Conservation (phyloP, 495 filamentous ascomycete genomes). For the Penicilliopsis zonata region DNA sequence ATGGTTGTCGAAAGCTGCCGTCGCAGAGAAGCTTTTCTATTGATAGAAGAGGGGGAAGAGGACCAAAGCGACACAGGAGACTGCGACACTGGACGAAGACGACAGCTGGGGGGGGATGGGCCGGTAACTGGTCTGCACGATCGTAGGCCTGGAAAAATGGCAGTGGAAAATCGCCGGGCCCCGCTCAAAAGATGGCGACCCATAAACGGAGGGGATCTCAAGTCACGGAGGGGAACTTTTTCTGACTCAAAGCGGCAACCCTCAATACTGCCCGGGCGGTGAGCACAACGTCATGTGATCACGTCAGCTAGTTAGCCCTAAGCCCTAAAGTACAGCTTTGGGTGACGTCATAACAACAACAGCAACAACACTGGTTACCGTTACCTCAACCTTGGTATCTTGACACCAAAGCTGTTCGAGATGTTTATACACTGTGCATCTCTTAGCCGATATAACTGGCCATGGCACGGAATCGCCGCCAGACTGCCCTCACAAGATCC, state of each 20-base stretch:
- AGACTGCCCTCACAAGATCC: constrained; percentile 19
- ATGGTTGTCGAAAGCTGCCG: constrained; percentile 13
- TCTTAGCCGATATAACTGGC: background rate
- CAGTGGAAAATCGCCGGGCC: constrained; percentile 28
- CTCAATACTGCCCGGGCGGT: constrained; percentile 18
- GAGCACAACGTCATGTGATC: constrained; percentile 8
- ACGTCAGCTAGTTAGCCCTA: constrained; percentile 8
- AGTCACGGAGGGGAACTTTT: constrained; percentile 13
- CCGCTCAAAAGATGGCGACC: constrained; percentile 32
- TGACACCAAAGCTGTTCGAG: too few species aligned
- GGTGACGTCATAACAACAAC: constrained; percentile 11
- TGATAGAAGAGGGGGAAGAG: constrained; percentile 6
- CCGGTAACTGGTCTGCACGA: constrained; percentile 6
- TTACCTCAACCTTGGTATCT: too few species aligned
- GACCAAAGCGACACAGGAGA: constrained; percentile 2
- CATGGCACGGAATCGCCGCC: constrained; percentile 18
- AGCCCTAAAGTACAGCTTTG: background rate
- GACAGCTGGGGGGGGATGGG: constrained; percentile 7
- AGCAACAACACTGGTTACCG: too few species aligned
- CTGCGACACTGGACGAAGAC: constrained; percentile 4
- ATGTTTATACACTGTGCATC: background rate
- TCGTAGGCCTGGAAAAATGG: constrained; percentile 11
- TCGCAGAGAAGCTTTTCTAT: constrained; percentile 4
- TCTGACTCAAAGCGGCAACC: constrained; percentile 19
- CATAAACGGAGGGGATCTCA: constrained; percentile 25